These are phyloP conservation scores for Aspergillus funiculosus DNA, from an alignment of 495 filamentous ascomycete genomes.

Conservation along the genomic window DNA sequence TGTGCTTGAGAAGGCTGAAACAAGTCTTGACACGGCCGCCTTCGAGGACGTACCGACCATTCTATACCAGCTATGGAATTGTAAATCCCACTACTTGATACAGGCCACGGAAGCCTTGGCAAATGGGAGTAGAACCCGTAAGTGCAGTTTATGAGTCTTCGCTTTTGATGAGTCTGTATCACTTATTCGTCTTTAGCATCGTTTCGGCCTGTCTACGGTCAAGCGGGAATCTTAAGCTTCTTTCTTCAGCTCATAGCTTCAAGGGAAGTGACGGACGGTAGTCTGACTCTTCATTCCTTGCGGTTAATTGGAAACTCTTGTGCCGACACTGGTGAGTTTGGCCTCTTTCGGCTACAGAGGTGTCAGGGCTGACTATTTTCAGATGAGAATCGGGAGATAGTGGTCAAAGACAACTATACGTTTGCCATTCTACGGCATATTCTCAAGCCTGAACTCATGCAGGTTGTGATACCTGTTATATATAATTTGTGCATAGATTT, in stretches of 20 bases:
- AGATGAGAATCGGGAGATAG: constrained; percentile 70
- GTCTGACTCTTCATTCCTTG: constrained; percentile 50
- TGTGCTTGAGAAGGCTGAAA: constrained; percentile 12
- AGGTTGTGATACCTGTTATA: constrained; percentile 60
- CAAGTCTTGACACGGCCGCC: constrained; percentile 19
- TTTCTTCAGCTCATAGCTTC: constrained; percentile 52
- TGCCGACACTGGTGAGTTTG: constrained; percentile 62
- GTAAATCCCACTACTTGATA: constrained; percentile 39
- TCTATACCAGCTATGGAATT: constrained; percentile 34
- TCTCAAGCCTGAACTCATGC: constrained; percentile 42
- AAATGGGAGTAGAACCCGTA: constrained; percentile 63
- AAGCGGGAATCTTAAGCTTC: constrained; percentile 61
- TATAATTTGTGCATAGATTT: constrained; percentile 72
- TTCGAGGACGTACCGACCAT: constrained; percentile 25
- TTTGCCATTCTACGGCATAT: constrained; percentile 50
- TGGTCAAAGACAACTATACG: constrained; percentile 55
- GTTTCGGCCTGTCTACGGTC: constrained; percentile 60
- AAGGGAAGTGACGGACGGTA: constrained; percentile 27
- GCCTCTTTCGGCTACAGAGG: background rate
- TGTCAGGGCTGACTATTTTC: constrained; percentile 9
- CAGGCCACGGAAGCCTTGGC: constrained; percentile 55
- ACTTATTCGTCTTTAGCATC: constrained; percentile 38
- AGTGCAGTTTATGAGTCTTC: constrained; percentile 26
- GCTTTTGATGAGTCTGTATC: constrained; percentile 3
- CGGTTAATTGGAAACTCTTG: constrained; percentile 75